phyloP scores from a whole-genome alignment of 345 rosid genomes.

The Sisymbrium altissimum region DNA sequence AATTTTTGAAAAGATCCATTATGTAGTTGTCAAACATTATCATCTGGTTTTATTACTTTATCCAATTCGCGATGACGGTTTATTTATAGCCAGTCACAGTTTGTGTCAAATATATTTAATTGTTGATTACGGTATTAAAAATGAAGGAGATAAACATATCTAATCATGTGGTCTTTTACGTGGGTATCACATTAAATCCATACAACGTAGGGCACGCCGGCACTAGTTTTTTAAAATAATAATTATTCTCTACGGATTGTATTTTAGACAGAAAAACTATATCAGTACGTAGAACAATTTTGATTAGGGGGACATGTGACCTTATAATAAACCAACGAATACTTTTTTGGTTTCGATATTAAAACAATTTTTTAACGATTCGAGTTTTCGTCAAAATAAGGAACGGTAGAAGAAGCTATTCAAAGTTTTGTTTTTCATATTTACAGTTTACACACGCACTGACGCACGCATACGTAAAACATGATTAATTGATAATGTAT shows the following conservation, averaged over 20 bases:
- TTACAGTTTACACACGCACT: background rate
- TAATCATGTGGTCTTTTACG: constrained; percentile 41
- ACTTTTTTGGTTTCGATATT: background rate
- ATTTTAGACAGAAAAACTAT: background rate
- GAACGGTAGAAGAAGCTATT: background rate
- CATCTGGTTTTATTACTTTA: constrained; percentile 1
- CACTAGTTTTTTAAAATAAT: background rate
- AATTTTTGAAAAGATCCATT: background rate
- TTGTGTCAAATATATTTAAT: background rate
- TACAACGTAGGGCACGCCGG: constrained; percentile 26
- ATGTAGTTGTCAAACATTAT: constrained; percentile 3
- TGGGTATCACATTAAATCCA: constrained; percentile 34
- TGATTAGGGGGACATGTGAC: background rate
- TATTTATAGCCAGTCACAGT: background rate
- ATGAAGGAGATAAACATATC: constrained; percentile 10
- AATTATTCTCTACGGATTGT: background rate
- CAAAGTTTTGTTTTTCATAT: background rate
- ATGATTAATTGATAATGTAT: background rate
- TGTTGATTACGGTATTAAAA: background rate
- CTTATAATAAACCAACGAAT: background rate
- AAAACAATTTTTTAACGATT: background rate
- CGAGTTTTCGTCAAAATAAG: background rate
- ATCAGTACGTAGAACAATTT: background rate
- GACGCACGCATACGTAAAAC: background rate
- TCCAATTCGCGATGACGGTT: constrained; percentile 4